Evolutionary conservation across 73 alveolate genomes (phyloP), one percentile per base, ranked within the genome.

Genomic region (Tetrahymena borealis): DNA sequence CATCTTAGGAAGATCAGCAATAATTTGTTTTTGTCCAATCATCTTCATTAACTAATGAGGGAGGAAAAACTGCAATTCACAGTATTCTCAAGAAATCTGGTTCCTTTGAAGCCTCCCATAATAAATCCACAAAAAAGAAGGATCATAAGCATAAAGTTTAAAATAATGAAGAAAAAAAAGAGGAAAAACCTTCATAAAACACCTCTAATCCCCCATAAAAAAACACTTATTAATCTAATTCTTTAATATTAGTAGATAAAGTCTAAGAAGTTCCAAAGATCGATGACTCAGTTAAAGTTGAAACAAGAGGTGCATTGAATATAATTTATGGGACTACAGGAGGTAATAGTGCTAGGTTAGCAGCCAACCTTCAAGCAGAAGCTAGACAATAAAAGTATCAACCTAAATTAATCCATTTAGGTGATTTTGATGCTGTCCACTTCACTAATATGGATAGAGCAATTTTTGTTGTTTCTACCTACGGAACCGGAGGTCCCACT

Each of bases 401-500:
- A 4, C 95, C 95, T 0, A 93, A 93, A 93, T 85, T 93, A 15
- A 38, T 85, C 95, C 90, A 93, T 32, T 40, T 79, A n/a, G 78
- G 92, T 20, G 95, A 93, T 60, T 93, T 93, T 60, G 78, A 93
- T 93, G 78, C 95, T 39, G 92, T 40, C 13, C 24, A 39, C 35
- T 42, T 93, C 41, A 15, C 18, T 28, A 33, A 39, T 32, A 37
- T 40, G 40, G 90, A 85, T 39, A 40, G 90, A 31, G 78, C 39
- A 38, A 31, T 93, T n/a, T 93, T 93, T 90, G 78, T 93, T 32
- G 90, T 93, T 32, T 93, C 95, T 20, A 93, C 95, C 4, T 93
- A 93, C 39, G 95, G 95, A 40, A 78, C 39, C 4, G 95, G 95
- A 16, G 95, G 95, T 5, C 95, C 95, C 3, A 79, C 95, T 31